Percentiles rank a stretch among this genome's conserved stretches.
Evolutionary conservation across 192 early-diverging fungal species (phyloP).

Genomic region (Gamsiella multidivaricata): DNA sequence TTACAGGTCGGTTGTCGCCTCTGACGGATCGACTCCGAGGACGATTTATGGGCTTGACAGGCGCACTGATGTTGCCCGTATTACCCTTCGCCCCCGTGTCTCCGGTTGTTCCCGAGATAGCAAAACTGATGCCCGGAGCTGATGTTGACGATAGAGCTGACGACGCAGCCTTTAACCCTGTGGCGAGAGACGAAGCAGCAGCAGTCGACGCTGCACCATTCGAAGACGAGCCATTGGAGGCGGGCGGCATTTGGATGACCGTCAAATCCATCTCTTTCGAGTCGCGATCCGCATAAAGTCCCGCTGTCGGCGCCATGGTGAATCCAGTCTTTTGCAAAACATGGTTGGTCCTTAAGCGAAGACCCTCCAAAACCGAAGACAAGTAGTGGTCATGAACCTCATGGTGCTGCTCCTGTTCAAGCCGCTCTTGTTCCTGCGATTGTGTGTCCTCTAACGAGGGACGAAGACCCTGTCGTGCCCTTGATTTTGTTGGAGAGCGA

Average conservation of each 20-base stretch:
- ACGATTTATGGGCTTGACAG: neutral
- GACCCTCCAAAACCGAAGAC: constrained; percentile 32
- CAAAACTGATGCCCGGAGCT: constrained; percentile 20
- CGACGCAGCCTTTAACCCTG: neutral
- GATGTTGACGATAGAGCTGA: neutral
- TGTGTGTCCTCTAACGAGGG: constrained; percentile 4
- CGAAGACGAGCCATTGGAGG: neutral
- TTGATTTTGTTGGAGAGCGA: neutral
- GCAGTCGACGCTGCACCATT: neutral
- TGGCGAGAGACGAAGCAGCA: neutral
- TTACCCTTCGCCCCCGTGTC: neutral
- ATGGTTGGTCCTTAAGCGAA: constrained; percentile 29
- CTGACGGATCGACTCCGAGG: constrained; percentile 23
- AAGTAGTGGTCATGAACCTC: constrained; percentile 18
- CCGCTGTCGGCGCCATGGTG: constrained; percentile 36
- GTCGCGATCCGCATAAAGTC: constrained; percentile 29
- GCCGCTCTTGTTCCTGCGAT: neutral
- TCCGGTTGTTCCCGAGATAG: neutral
- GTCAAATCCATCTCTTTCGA: constrained; percentile 24
- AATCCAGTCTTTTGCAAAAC: constrained; percentile 38
- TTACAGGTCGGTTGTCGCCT: neutral
- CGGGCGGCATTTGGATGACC: constrained; percentile 20
- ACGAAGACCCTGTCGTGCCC: constrained; percentile 2
- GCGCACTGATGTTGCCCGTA: neutral
- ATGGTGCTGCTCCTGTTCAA: constrained; percentile 4